Evolutionary conservation across 805 yeast genomes (phyloP), one percentile per base, ranked within the genome.

Genomic region (Starmerella roubikii): DNA sequence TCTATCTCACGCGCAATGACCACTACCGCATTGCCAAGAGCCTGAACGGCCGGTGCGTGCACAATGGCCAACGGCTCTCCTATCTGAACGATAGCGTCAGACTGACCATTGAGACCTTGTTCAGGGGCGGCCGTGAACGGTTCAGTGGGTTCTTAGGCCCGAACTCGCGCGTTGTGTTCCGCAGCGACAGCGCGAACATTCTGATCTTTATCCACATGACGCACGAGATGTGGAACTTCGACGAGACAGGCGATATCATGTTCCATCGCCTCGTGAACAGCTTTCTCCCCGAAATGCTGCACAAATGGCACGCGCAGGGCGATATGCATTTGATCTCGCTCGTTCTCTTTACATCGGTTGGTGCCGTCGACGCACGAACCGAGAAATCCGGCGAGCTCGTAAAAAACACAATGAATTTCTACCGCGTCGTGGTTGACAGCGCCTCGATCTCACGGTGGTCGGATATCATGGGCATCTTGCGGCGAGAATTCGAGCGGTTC

Each of bases 221-320:
- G 1, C 71, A 79, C 29, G 99, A 91, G 53, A 91, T 91, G 96
- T 91, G 96, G 93, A 84, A 85, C 56, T 91, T 91, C 58, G 97
- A 91, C 58, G 95, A 86, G 53, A 80, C 80, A 48, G 98, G 98
- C 2, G 96, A 88, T 54, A 80, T 86, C 38, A 72, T 84, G 72
- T 88, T 88, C 56, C 88, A 86, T 56, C 83, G 85, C 58, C 72
- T 91, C 50, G 84, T 91, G 33, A 86, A 88, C 55, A 80, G 93
- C n/a, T 65, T 88, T 36, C 76, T 91, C 39, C 99, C 99, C 0
- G 78, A 77, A 42, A 77, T 88, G 27, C 84, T 91, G 56, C 76
- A 76, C 49, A 69, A 77, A 42, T 91, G 97, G 97, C 71, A 84
- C 46, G 78, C 77, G 25, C 69, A 76, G 42, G 88, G 81, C 17